Evolutionary conservation across 2,329 filamentous ascomycete genomes (phyloP), one percentile per base, ranked within the genome.

Genomic region (Arachnomyces sp.): DNA sequence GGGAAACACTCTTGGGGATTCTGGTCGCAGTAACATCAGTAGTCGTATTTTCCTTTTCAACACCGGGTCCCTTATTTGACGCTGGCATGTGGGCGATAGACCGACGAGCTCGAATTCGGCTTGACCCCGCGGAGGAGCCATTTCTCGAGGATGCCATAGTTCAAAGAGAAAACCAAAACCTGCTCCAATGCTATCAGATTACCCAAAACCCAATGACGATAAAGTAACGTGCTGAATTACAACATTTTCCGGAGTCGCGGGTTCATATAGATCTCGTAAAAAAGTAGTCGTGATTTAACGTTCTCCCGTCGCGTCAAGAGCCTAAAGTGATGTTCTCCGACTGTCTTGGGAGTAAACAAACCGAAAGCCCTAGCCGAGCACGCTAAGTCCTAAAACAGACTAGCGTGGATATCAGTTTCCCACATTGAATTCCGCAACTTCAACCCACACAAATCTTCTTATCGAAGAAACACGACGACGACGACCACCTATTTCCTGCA

Each of bases 11-110:
- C 25, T 44, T 46, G 31, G 46, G 43, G 8, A 46, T 45, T 14
- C 55, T 57, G 3, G 59, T 46, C 48, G 74, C 72, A 45, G 71
- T 74, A 42, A 84, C 61, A 50, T 86, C 81, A 32, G 81, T 66
- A 3, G 82, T 85, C 56, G 77, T 74, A 71, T 93, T 93, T 59
- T 93, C 86, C 62, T 87, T 88, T 54, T 86, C 82, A 48, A 72
- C 64, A 29, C 66, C 59, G 39, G 59, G 48, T 42, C 50, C 55
- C 40, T 63, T 61, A 68, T 76, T 52, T 55, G 71, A 52, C 56
- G 66, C 61, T 63, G 75, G 53, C 62, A 77, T 50, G 70, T 77
- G 57, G 60, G 79, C 81, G 44, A 86, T 78, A n/a, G 85, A 89
- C 60, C 85, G 86, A 57, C 84, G 78, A 53, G 76, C 69, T 49